phyloP scores from a whole-genome alignment of 257 asterid genomes.

The Coffea canephora region DNA sequence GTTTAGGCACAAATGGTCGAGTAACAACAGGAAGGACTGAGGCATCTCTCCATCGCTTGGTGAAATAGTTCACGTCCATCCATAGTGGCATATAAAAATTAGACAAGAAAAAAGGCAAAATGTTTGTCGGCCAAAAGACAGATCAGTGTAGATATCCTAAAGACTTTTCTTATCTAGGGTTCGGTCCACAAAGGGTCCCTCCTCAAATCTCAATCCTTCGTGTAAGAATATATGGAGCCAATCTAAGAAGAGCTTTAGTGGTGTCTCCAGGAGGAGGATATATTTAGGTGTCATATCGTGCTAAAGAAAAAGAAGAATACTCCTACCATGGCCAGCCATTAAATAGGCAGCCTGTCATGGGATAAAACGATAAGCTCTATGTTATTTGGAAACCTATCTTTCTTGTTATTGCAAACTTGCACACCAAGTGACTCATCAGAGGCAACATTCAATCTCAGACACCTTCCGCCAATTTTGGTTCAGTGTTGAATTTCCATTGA shows the following conservation, averaged over 20 bases:
- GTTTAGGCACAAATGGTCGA: background rate
- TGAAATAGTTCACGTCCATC: slow-evolving; percentile 35
- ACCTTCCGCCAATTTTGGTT: background rate
- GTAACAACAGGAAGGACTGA: background rate
- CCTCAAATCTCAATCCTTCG: background rate
- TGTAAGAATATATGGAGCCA: slow-evolving; percentile 19
- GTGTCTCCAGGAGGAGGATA: background rate
- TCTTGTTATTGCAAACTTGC: slow-evolving; percentile 14
- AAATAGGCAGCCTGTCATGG: background rate
- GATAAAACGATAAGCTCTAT: slow-evolving; percentile 14
- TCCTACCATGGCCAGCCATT: slow-evolving; percentile 3
- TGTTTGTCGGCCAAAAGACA: slow-evolving; percentile 49
- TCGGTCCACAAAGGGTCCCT: slow-evolving; percentile 36
- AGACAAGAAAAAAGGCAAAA: slow-evolving; percentile 33
- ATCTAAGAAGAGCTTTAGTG: slow-evolving; percentile 12
- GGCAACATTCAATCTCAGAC: slow-evolving; percentile 5
- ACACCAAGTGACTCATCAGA: slow-evolving; percentile 19
- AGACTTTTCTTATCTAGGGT: slow-evolving; percentile 28
- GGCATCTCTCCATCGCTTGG: slow-evolving; percentile 25
- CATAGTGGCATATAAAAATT: slow-evolving; percentile 40
- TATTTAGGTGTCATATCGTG: slow-evolving; percentile 22
- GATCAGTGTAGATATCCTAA: slow-evolving; percentile 11
- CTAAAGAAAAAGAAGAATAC: slow-evolving; percentile 7
- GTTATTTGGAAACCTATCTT: slow-evolving; percentile 2
- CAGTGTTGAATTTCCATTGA: background rate